Percentiles rank a stretch among this genome's conserved stretches.
phyloP scores from a whole-genome alignment of 1,139 yeast genomes.

The Geotrichum restrictum region DNA sequence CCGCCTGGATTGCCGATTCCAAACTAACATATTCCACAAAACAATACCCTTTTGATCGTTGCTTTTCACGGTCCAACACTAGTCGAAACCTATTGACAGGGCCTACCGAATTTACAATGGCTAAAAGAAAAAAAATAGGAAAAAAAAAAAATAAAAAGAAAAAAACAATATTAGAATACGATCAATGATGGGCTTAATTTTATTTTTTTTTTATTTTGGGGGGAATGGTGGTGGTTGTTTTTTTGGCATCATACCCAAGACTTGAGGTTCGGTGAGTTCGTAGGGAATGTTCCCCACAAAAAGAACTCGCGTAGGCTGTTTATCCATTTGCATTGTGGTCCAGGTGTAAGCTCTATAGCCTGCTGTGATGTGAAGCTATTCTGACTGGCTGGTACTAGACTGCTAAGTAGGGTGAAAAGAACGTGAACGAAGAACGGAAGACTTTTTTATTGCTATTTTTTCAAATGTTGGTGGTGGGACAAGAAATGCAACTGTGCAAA shows the following conservation, averaged over 20 bases:
- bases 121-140: conserved; percentile 32
- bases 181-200: too few relatives aligned
- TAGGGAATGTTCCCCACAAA: conserved; percentile 66
- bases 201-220: not conserved
- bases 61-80: conserved; percentile 64
- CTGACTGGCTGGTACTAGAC: not conserved
- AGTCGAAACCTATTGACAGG: conserved; percentile 67
- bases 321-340: conserved; percentile 17
- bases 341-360: not conserved
- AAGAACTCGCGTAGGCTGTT: conserved; percentile 46
- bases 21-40: conserved; percentile 60
- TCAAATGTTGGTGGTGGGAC: not conserved
- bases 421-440: not conserved
- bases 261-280: conserved; percentile 86
- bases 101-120: conserved; percentile 66
- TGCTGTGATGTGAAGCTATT: not conserved
- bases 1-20: conserved; percentile 78
- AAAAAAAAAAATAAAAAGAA: not conserved
- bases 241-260: conserved; percentile 61
- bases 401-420: too few relatives aligned
- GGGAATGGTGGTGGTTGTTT: not conserved
- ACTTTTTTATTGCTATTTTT: not conserved
- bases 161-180: too few relatives aligned
- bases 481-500: too few relatives aligned
- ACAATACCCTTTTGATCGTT: conserved; percentile 79